Evolutionary conservation across 2,329 filamentous ascomycete species (phyloP), one percentile per base, ranked within the genome.

Genomic region (Westerdykella ornata): DNA sequence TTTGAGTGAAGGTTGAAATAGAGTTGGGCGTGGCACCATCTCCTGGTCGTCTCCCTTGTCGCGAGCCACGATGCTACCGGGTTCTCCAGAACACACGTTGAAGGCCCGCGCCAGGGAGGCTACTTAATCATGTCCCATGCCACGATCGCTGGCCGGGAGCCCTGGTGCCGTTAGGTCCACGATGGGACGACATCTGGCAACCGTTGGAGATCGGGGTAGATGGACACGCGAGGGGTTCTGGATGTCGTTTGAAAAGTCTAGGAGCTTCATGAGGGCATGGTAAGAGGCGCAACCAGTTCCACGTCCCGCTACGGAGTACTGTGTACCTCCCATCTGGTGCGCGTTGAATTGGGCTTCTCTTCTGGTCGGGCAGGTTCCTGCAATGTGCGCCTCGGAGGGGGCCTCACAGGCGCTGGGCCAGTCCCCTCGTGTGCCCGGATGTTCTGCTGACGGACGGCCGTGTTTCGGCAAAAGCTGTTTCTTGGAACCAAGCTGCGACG

Each of bases 91-190:
- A 45, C 53, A 54, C 52, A 33, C 30, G 16, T 33, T 33, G n/a
- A 33, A 13, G 3, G 57, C 58, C 59, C n/a, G 57, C 53, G 51
- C 47, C 60, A 58, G 58, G 60, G 62, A 59, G 48, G 56, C 63
- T 63, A 57, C 57, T 54, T 53, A 54, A 53, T 52, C 53, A 59
- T 53, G 57, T 59, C 58, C 61, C 61, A 62, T 62, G 60, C 55
- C 57, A 49, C 58, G 59, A 63, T 63, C 57, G 48, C 51, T 53
- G 48, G 46, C 57, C 53, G 51, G 56, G 54, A 53, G 52, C 43
- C 16, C 37, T 26, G 15, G n/a, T 22, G 46, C 28, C 38, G 15
- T 40, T 17, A 20, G 22, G 36, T 38, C 38, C 48, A 26, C 22
- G 22, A 26, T 26, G 22, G 22, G 45, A 47, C 49, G 43, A 48